Evolutionary conservation across 2,329 filamentous ascomycete genomes (phyloP).

Genomic region (Microsporum ferrugineum): DNA sequence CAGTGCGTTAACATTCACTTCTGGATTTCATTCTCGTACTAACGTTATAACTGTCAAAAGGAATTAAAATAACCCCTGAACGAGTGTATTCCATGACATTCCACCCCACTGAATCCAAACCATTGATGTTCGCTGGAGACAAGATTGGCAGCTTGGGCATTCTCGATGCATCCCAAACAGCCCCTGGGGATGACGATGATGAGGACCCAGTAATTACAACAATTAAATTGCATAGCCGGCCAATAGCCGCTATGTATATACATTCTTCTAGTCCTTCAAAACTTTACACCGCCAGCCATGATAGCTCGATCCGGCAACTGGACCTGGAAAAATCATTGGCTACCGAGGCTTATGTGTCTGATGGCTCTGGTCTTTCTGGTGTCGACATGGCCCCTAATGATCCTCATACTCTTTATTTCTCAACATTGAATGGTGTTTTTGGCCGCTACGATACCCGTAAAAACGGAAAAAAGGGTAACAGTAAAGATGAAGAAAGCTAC

Average conservation of each 20-base stretch:
- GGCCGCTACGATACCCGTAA: slow-evolving; percentile 70
- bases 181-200: slow-evolving; percentile 51
- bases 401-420: slow-evolving; percentile 69
- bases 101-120: slow-evolving; percentile 75
- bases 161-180: slow-evolving; percentile 71
- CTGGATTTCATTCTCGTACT: slow-evolving; percentile 2
- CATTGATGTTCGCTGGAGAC: slow-evolving; percentile 84
- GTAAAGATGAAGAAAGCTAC: slow-evolving; percentile 25
- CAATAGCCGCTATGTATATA: slow-evolving; percentile 75
- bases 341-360: slow-evolving; percentile 69
- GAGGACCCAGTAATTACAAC: slow-evolving; percentile 71
- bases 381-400: slow-evolving; percentile 65
- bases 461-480: not conserved
- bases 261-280: slow-evolving; percentile 60
- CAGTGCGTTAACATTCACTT: slow-evolving; percentile 39
- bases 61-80: slow-evolving; percentile 84
- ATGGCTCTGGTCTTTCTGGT: slow-evolving; percentile 70
- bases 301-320: slow-evolving; percentile 78
- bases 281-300: slow-evolving; percentile 79
- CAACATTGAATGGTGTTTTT: slow-evolving; percentile 69
- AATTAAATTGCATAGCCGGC: slow-evolving; percentile 80
- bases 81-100: slow-evolving; percentile 78
- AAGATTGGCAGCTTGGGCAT: slow-evolving; percentile 86
- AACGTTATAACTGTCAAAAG: slow-evolving; percentile 32
- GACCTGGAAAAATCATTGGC: slow-evolving; percentile 73